phyloP scores from a whole-genome alignment of 2,329 filamentous ascomycete genomes.

The Scortechinia acanthostroma region DNA sequence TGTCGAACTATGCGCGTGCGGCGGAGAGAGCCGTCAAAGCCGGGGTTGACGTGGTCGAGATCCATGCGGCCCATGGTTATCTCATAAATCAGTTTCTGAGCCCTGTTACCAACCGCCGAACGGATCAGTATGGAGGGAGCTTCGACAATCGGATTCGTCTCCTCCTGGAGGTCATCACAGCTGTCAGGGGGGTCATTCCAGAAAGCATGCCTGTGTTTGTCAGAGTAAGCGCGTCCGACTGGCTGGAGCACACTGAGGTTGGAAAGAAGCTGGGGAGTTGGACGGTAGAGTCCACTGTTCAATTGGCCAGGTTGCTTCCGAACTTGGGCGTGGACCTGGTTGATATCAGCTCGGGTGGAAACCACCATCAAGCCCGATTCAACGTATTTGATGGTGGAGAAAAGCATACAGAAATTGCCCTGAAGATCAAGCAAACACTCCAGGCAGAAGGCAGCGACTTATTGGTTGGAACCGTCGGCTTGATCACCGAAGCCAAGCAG shows the following conservation, averaged over 20 bases:
- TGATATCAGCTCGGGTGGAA: constrained; percentile 74
- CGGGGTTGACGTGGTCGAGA: constrained; percentile 44
- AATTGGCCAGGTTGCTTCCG: constrained; percentile 64
- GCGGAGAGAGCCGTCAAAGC: constrained; percentile 55
- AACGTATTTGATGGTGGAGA: too few relatives aligned
- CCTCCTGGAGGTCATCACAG: constrained; percentile 32
- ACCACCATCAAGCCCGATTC: constrained; percentile 24
- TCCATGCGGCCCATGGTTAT: constrained; percentile 47
- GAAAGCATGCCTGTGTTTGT: constrained; percentile 18
- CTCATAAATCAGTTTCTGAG: constrained; percentile 44
- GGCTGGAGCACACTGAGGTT: constrained; percentile 21
- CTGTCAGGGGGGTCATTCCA: constrained; percentile 19
- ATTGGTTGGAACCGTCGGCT: neutral
- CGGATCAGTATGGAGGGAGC: constrained; percentile 38
- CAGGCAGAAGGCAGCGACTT: neutral
- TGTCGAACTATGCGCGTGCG: constrained; percentile 51
- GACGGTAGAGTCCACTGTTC: constrained; percentile 31
- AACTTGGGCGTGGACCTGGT: constrained; percentile 72
- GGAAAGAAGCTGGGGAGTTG: too few relatives aligned
- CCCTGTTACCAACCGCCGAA: constrained; percentile 36
- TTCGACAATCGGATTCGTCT: constrained; percentile 35
- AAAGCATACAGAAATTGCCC: neutral
- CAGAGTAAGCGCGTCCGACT: constrained; percentile 18
- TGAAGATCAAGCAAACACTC: neutral
- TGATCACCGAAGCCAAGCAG: neutral